Conservation (phyloP, 2,329 filamentous ascomycete genomes). For the Albophoma yamanashiensis region DNA sequence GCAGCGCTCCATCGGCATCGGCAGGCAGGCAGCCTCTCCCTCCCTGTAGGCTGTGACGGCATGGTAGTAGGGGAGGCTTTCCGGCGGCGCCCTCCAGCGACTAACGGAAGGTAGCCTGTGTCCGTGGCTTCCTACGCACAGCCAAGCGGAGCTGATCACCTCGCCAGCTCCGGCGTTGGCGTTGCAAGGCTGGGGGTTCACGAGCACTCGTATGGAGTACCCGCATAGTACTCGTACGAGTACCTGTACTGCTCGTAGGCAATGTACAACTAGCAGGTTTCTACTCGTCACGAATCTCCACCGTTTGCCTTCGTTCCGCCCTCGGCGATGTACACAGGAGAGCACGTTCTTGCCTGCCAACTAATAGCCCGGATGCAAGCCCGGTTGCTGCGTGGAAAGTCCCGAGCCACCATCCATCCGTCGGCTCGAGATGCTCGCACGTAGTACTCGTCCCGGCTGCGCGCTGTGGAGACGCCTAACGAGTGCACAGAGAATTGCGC, state of each 20-base stretch:
- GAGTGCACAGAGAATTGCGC: not conserved
- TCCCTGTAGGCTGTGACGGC: not conserved
- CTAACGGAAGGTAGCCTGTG: no score
- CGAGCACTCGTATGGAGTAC: not conserved
- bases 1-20: not conserved
- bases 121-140: not conserved
- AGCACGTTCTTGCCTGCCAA: no score
- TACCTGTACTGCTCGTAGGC: no score
- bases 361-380: no score
- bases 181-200: not conserved
- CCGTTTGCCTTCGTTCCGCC: not conserved
- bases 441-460: not conserved
- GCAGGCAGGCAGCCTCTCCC: not conserved
- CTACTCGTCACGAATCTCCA: not conserved
- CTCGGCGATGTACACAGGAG: no score
- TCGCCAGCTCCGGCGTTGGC: not conserved
- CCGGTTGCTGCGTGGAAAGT: not conserved
- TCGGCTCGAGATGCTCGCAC: not conserved
- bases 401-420: not conserved
- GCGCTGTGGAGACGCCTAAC: not conserved
- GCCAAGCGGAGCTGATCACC: not conserved
- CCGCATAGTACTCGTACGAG: not conserved
- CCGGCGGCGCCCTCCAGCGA: not conserved
- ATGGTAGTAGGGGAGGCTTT: not conserved
- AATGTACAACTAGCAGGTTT: no score